Conservation (phyloP, 306 rosid genomes). For the Cyclanthera cordifolia region DNA sequence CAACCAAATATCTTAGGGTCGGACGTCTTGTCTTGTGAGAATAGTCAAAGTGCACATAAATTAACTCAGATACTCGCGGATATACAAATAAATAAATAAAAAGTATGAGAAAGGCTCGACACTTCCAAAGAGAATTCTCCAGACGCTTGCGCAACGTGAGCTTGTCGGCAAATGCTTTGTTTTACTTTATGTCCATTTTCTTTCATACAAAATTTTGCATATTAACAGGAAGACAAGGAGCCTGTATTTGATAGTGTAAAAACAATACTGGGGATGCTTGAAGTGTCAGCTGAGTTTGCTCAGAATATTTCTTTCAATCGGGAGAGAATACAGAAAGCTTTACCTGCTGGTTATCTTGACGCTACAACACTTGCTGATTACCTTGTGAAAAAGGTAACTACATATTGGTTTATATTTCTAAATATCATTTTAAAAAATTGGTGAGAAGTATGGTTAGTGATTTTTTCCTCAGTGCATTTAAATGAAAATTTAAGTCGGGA, state of each 20-base stretch:
- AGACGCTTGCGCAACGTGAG: neutral
- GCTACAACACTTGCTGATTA: conserved; percentile 99
- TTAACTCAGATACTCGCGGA: too few relatives aligned
- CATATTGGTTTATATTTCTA: neutral
- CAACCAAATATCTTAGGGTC: too few relatives aligned
- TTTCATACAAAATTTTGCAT: neutral
- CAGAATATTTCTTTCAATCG: conserved; percentile 59
- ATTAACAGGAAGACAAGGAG: conserved; percentile 83
- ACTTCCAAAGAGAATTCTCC: neutral
- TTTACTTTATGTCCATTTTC: neutral
- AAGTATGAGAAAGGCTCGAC: neutral
- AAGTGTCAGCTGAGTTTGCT: conserved; percentile 87
- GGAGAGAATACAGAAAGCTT: conserved; percentile 65
- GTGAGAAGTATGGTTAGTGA: neutral
- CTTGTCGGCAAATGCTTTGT: neutral
- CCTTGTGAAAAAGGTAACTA: conserved; percentile 77
- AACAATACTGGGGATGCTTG: conserved; percentile 94
- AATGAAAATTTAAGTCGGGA: neutral
- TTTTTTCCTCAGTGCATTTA: too few relatives aligned
- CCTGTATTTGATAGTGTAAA: conserved; percentile 89
- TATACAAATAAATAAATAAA: too few relatives aligned
- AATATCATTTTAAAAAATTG: neutral
- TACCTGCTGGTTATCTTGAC: conserved; percentile 96
- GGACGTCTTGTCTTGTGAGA: too few relatives aligned
- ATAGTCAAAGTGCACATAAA: too few relatives aligned